Evolutionary conservation across 768 basidiomycete genomes (phyloP).

Genomic region (Termitomyces eurrhizus): DNA sequence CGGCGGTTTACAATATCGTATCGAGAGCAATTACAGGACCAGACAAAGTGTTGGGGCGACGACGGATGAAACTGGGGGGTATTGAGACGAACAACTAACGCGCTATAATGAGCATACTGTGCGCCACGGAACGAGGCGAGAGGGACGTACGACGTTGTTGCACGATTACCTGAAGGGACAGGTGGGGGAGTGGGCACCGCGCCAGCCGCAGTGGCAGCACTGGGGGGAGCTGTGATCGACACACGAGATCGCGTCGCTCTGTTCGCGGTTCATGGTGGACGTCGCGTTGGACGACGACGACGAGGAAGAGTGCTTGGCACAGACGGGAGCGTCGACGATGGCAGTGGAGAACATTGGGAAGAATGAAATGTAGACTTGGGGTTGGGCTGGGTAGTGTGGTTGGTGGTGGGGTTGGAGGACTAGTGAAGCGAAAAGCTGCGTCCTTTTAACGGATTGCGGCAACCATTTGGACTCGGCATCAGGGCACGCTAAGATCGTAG

Average conservation of each 20-base stretch:
- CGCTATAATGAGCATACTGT: slow-evolving; percentile 1
- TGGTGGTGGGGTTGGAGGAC: slow-evolving; percentile 17
- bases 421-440: slow-evolving; percentile 11
- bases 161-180: slow-evolving; percentile 59
- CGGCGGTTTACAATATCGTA: slow-evolving; percentile 13
- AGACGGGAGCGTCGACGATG: slow-evolving; percentile 12
- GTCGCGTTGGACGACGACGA: slow-evolving; percentile 21
- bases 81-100: slow-evolving; percentile 2
- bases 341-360: slow-evolving; percentile 19
- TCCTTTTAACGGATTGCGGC: slow-evolving; percentile 29
- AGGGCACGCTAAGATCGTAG: slow-evolving; percentile 19
- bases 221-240: slow-evolving; percentile 61
- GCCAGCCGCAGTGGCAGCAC: slow-evolving; percentile 76
- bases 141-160: slow-evolving; percentile 3
- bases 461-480: slow-evolving; percentile 21
- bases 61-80: slow-evolving; percentile 11
- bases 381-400: slow-evolving; percentile 3
- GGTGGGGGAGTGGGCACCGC: slow-evolving; percentile 52
- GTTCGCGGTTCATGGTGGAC: slow-evolving; percentile 7
- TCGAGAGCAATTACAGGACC: slow-evolving; percentile 17
- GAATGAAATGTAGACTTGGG: slow-evolving; percentile 8
- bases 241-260: slow-evolving; percentile 23
- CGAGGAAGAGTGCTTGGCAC: slow-evolving; percentile 14
- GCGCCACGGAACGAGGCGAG: slow-evolving; percentile 5
- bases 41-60: slow-evolving; percentile 6